Percentiles rank a stretch among this genome's conserved stretches.
Conservation (phyloP, 2,329 filamentous ascomycete genomes). For the Pseudogymnoascus sp. region DNA sequence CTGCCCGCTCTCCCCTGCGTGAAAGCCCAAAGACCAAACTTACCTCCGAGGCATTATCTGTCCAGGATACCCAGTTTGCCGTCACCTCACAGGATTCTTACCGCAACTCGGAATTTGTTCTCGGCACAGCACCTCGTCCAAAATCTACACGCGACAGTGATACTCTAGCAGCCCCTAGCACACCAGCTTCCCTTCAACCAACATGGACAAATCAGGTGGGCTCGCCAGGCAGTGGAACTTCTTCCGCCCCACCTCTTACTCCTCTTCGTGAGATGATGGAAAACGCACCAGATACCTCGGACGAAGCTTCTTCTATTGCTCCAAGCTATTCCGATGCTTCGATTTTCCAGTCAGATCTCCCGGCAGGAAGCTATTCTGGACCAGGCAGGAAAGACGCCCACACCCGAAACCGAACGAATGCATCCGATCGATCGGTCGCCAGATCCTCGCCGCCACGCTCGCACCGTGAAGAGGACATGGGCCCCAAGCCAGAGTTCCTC, state of each 20-base stretch:
- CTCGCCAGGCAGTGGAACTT: background rate
- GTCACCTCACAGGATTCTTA: background rate
- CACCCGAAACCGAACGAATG: background rate
- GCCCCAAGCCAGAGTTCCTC: background rate
- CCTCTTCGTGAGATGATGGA: slow-evolving; percentile 28
- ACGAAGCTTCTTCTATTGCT: slow-evolving; percentile 22
- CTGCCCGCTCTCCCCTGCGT: background rate
- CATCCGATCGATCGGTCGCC: slow-evolving; percentile 3
- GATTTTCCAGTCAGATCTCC: background rate
- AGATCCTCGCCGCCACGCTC: background rate
- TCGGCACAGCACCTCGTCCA: slow-evolving; percentile 20
- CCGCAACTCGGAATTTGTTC: slow-evolving; percentile 16
- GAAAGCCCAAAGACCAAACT: background rate
- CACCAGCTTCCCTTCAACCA: background rate
- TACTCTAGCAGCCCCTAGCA: background rate
- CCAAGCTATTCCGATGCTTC: slow-evolving; percentile 14
- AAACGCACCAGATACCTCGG: slow-evolving; percentile 23
- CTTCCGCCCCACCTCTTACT: slow-evolving; percentile 24
- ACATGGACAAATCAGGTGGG: background rate
- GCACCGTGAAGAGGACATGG: background rate
- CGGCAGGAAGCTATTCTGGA: background rate
- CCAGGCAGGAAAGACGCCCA: slow-evolving; percentile 5
- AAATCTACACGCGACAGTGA: slow-evolving; percentile 11
- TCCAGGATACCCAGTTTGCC: background rate
- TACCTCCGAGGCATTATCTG: background rate